Evolutionary conservation across 345 rosid species (phyloP).

Genomic region (Pseudoturritis turrita): DNA sequence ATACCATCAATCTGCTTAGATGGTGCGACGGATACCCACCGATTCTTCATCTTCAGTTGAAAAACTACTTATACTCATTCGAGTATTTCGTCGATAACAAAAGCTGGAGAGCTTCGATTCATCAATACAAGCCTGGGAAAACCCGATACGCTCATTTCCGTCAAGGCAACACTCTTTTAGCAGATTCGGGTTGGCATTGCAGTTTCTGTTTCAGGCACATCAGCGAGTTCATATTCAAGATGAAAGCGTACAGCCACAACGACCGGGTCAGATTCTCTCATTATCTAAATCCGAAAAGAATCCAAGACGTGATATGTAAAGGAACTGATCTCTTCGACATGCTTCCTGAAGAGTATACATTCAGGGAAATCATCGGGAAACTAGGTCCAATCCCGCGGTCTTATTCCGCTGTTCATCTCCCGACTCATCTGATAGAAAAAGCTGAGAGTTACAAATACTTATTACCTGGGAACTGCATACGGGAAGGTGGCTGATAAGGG

Average conservation of each 20-base stretch:
- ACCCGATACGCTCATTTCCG: slow-evolving; percentile 85
- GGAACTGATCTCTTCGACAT: slow-evolving; percentile 82
- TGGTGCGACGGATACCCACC: slow-evolving; percentile 89
- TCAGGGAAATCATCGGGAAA: slow-evolving; percentile 84
- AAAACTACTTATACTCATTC: slow-evolving; percentile 77
- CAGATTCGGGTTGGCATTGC: slow-evolving; percentile 97
- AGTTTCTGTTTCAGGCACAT: slow-evolving; percentile 90
- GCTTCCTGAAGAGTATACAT: slow-evolving; percentile 92
- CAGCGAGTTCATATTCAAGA: slow-evolving; percentile 77
- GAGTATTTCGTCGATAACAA: slow-evolving; percentile 64
- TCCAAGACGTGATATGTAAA: slow-evolving; percentile 81
- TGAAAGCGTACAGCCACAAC: slow-evolving; percentile 92
- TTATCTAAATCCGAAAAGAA: slow-evolving; percentile 68
- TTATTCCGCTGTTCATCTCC: slow-evolving; percentile 81
- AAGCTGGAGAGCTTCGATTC: slow-evolving; percentile 96
- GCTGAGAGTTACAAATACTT: slow-evolving; percentile 70
- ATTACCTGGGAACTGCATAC: slow-evolving; percentile 81
- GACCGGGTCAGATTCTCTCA: slow-evolving; percentile 88
- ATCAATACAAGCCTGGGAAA: slow-evolving; percentile 52
- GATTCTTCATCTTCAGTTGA: slow-evolving; percentile 82
- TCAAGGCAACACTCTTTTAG: slow-evolving; percentile 57
- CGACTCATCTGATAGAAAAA: slow-evolving; percentile 54
- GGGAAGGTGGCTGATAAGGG: slow-evolving; percentile 67
- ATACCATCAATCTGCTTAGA: slow-evolving; percentile 77
- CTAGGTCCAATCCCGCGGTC: slow-evolving; percentile 77